Base-by-base conservation (phyloP, 305 asterid species). In the Fraxinus sp. region DNA sequence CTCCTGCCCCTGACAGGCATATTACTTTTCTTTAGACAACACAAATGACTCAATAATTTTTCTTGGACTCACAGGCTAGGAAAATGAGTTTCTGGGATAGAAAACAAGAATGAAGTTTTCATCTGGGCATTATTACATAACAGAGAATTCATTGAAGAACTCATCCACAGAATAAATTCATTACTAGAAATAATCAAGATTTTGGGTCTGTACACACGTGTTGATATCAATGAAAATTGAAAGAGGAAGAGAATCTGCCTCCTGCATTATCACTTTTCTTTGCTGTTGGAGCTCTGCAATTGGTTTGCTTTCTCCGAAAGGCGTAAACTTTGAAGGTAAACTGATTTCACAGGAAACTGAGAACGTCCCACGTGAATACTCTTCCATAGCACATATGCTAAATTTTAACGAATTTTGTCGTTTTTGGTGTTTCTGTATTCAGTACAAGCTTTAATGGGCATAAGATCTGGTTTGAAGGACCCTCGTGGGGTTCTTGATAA, bases 291-390 rank as follows among this genome's bases (percentile, higher is more conserved):
- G 87, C 87, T 88, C 91, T 85, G 89, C 89, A 36, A 66, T 76
- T 68, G 91, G 86, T 74, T 77, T 95, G 90, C 96, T 95, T 76
- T 94, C 99, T 41, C 90, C 99, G 13, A 91, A 95, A 88, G 98
- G 99, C 87, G 97, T 94, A 5, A 95, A 95, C 92, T 95, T 91
- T 92, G 99, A 95, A 94, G 99, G 98, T 95, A 83, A 83, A 80
- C 74, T 18, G 59, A 35, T 10, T 62, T 44, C 78, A 74, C n/a
- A 8, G 36, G 35, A 41, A 39, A 24, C 72, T 57, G 13, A 52
- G 36, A 35, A 62, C 24, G 22, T 57, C 24, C 66, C 26, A 18
- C 66, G 2, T 57, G 66, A 18, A 6, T 18, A 57, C 18, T 57
- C 64, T 16, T 5, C 64, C 26, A 55, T n/a, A 55, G 64, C 24